Percentiles rank a stretch among this genome's conserved stretches.
phyloP scores from a whole-genome alignment of 352 stramenopile species.

The Phytophthora quininea region DNA sequence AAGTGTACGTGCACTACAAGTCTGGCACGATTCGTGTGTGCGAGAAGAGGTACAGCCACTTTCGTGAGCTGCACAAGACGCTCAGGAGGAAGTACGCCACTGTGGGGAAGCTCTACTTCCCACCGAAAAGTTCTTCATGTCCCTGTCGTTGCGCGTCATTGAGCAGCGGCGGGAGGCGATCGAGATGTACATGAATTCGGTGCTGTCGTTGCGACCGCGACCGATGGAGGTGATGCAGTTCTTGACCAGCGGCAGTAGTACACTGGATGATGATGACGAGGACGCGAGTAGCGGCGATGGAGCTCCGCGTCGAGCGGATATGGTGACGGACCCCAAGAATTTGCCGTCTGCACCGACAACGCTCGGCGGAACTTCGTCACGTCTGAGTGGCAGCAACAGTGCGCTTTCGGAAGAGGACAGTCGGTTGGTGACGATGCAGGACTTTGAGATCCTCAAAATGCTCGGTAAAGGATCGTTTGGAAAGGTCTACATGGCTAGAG shows the following conservation, averaged over 20 bases:
- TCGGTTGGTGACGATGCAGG: conserved; percentile 66
- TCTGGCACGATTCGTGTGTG: conserved; percentile 62
- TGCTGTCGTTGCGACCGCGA: conserved; percentile 72
- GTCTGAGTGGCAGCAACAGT: conserved; percentile 30
- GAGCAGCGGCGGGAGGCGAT: conserved; percentile 83
- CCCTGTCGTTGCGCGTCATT: conserved; percentile 86
- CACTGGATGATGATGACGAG: conserved; percentile 67
- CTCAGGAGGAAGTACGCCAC: conserved; percentile 80
- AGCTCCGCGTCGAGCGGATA: conserved; percentile 29
- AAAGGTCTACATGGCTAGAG: conserved; percentile 97
- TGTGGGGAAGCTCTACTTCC: conserved; percentile 84
- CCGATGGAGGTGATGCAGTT: conserved; percentile 77
- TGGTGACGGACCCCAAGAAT: conserved; percentile 31
- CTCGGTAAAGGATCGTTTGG: conserved; percentile 97
- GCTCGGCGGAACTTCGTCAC: conserved; percentile 24
- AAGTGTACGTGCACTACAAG: conserved; percentile 79
- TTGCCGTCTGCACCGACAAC: conserved; percentile 37
- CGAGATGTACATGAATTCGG: conserved; percentile 84
- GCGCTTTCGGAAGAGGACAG: conserved; percentile 27
- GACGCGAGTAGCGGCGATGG: conserved; percentile 54
- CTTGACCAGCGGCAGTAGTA: conserved; percentile 46
- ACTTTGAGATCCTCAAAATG: conserved; percentile 98
- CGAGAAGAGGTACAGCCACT: conserved; percentile 86
- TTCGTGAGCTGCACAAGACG: conserved; percentile 83
- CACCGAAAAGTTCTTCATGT: conserved; percentile 90